Evolutionary conservation across 169 alveolate genomes (phyloP), one percentile per base, ranked within the genome.

Genomic region (Plasmodium blacklocki): DNA sequence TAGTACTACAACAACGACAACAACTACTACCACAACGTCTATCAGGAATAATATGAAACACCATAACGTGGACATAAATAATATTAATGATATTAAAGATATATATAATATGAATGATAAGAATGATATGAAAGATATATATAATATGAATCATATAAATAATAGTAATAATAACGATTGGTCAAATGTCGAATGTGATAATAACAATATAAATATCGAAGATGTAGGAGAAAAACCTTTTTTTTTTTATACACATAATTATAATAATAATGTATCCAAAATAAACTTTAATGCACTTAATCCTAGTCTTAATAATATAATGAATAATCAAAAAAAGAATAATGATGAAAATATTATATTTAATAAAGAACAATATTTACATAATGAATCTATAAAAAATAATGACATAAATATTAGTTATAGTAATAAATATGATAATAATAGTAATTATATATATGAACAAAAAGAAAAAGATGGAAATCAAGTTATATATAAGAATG

Each of bases 1-100:
- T 45, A 49, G 54, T 23, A 64, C 14, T 32, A 29, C 12, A 76
- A 68, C 39, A 49, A 47, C 66, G 21, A 54, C 18, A n/a, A 56
- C 21, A 56, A 56, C 15, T 26, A 26, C 88, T 3, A 74, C 88
- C 0, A 54, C 88, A 9, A 74, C 88, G 0, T 54, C 86, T n/a
- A 52, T 67, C 5, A 78, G n/a, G 32, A n/a, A 21, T 11, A 67
- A 50, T 47, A 39, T 39, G 14, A 7, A 9, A 2, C 11, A 8
- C 14, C 11, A 71, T 18, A 21, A 56, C 21, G 32, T 18, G 4
- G 3, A 19, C 52, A 59, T 45, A 19, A 63, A 29, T 21, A 63
- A 52, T 45, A 45, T 21, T 18, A 56, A 47, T 54, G 19, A 73
- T 43, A 21, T 21, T 9, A 23, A n/a, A n/a, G n/a, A n/a, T n/a